Evolutionary conservation across 345 rosid species (phyloP).

Genomic region (Dipteronia sinensis): DNA sequence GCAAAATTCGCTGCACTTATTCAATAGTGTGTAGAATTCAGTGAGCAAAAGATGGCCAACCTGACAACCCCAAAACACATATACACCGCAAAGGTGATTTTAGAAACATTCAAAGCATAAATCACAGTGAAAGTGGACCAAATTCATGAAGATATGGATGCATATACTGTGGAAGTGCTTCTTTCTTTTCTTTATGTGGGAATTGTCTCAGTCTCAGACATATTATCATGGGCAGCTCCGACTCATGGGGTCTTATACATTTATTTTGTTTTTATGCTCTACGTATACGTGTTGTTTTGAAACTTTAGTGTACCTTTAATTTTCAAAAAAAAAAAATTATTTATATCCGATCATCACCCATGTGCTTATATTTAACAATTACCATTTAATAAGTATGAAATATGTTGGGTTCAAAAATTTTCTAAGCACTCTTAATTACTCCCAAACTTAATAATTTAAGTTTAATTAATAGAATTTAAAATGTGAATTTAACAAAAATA

Average conservation of each 20-base stretch:
- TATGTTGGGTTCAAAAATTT: neutral
- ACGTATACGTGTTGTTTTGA: neutral
- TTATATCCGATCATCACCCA: constrained; percentile 4
- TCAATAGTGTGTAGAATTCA: constrained; percentile 23
- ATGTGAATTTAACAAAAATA: too few relatives aligned
- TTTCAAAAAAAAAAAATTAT: neutral
- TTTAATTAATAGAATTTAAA: too few relatives aligned
- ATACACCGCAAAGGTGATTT: constrained; percentile 1
- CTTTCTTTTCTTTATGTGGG: neutral
- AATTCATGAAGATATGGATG: constrained; percentile 34
- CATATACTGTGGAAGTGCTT: constrained; percentile 26
- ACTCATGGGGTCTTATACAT: constrained; percentile 27
- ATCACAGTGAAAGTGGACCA: constrained; percentile 34
- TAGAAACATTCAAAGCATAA: constrained; percentile 28
- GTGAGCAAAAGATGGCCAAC: constrained; percentile 37
- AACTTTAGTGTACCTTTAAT: neutral
- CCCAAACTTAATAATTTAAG: too few relatives aligned
- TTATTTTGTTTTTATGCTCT: constrained; percentile 24
- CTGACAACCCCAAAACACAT: constrained; percentile 37
- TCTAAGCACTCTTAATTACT: too few relatives aligned
- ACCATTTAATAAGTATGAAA: constrained; percentile 1
- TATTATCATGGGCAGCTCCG: constrained; percentile 39
- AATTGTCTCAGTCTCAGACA: constrained; percentile 25
- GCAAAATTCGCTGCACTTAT: constrained; percentile 13
- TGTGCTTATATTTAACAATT: neutral